phyloP scores from a whole-genome alignment of 176 grass and related monocot genomes.

The Eleusine indica region DNA sequence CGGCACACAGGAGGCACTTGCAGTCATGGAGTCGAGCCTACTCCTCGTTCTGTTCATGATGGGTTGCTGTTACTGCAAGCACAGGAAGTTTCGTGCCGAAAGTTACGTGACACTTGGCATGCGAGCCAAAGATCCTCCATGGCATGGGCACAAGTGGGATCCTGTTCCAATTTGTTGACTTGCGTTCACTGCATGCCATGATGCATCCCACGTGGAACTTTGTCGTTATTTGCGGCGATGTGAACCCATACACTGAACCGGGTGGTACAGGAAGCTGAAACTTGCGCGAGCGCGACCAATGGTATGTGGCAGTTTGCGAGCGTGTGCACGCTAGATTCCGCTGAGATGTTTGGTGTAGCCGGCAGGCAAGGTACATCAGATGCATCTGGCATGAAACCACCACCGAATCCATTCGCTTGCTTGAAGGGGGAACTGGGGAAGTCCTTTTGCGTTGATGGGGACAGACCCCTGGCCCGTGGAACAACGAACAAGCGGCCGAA shows the following conservation, averaged over 20 bases:
- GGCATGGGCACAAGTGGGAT: not conserved
- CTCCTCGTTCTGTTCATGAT: too few relatives aligned
- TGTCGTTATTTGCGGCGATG: not conserved
- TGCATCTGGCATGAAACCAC: not conserved
- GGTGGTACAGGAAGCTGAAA: not conserved
- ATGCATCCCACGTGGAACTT: not conserved
- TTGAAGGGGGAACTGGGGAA: not conserved
- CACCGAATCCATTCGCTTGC: not conserved
- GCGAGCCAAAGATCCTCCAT: not conserved
- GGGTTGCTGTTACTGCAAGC: too few relatives aligned
- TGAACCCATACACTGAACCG: constrained; percentile 14
- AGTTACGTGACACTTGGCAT: too few relatives aligned
- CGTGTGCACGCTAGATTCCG: too few relatives aligned
- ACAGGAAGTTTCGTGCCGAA: too few relatives aligned
- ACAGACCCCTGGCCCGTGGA: not conserved
- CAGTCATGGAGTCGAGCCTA: too few relatives aligned
- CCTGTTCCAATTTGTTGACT: not conserved
- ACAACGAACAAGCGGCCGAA: too few relatives aligned
- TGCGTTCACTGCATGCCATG: not conserved
- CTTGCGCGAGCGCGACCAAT: not conserved
- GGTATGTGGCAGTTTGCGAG: not conserved
- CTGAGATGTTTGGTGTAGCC: not conserved
- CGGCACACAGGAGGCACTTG: too few relatives aligned
- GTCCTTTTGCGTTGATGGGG: not conserved
- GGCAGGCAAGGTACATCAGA: not conserved